Base-by-base conservation (phyloP, 2,329 filamentous ascomycete genomes). In the Trichoderma cornu-damae region DNA sequence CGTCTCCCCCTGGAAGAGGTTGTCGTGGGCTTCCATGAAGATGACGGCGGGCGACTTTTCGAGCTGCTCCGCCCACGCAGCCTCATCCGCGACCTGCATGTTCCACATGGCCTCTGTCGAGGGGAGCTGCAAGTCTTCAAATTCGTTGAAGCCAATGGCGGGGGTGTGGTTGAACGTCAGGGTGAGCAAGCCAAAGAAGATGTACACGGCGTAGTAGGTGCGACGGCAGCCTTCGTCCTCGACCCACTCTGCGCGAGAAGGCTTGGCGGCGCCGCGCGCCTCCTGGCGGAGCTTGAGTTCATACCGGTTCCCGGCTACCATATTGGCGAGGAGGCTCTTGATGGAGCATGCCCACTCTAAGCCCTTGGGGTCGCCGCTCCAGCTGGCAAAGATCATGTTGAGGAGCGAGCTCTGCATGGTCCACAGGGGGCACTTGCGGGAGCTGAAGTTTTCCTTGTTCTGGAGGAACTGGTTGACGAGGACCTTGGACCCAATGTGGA, bases 351-450 rank as follows among this genome's bases (percentile, higher is more conserved):
- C 92, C 94, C 94, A 99, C 73, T 99, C 94, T 2, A 99, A 81
- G 35, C 94, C 94, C 74, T 96, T 97, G 34, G 94, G 88, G 68
- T 97, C 94, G 67, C 94, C 94, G 71, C 94, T 97, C 94, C 94
- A 99, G 78, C 92, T 97, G 56, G 94, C 91, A 71, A 99, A 97
- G 63, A 96, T 87, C 94, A 97, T 97, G 79, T 99, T 99, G 59
- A 99, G 79, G 54, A 99, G 78, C 3, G 92, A 96, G 71, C 90
- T 90, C 72, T 99, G 94, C 90, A 97, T 97, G 47, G 93, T 94
- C 93, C 94, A 97, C 12, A 99, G 75, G 3, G 94, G 94, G 67
- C 93, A 97, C 72, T 96, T 97, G 66, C 93, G 86, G 7, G 94
- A 97, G 78, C 93, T 96, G 73, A 97, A 97, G 74, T 96, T 96